Evolutionary conservation across 495 filamentous ascomycete species (phyloP).

Genomic region (Hypoxylon cercidicola): DNA sequence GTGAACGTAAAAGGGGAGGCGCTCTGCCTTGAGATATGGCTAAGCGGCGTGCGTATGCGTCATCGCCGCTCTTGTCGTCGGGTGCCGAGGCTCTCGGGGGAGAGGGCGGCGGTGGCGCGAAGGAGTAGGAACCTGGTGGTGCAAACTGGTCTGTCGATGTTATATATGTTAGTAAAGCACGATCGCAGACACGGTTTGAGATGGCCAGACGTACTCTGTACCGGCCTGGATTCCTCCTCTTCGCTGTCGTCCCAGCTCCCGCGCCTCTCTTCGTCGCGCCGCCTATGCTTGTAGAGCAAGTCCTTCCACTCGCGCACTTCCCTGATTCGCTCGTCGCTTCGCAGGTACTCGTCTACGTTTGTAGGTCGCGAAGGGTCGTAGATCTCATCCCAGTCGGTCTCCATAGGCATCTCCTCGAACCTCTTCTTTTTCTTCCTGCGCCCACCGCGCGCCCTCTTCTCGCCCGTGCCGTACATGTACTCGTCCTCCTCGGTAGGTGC

Average conservation of each 20-base stretch:
- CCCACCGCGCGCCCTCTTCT: conserved; percentile 82
- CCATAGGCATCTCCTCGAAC: conserved; percentile 64
- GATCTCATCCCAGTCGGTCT: conserved; percentile 91
- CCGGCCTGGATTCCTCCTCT: conserved; percentile 62
- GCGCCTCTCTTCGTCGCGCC: conserved; percentile 52
- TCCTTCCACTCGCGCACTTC: conserved; percentile 92
- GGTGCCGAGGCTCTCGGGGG: conserved; percentile 55
- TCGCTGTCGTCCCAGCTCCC: conserved; percentile 67
- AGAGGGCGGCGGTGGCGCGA: conserved; percentile 75
- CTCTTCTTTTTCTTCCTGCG: conserved; percentile 84
- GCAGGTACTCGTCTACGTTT: conserved; percentile 84
- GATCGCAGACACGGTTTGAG: not conserved
- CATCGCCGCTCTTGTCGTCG: conserved; percentile 73
- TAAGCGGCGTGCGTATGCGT: conserved; percentile 74
- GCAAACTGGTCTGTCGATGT: conserved; percentile 70
- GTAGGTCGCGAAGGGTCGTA: conserved; percentile 90
- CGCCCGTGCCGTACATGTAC: conserved; percentile 53
- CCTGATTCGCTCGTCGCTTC: conserved; percentile 82
- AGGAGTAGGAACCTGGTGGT: conserved; percentile 72
- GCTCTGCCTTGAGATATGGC: conserved; percentile 59
- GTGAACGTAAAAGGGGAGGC: conserved; percentile 48
- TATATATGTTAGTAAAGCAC: conserved; percentile 39
- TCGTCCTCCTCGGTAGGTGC: conserved; percentile 75
- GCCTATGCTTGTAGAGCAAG: conserved; percentile 79
- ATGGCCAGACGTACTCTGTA: conserved; percentile 57